A percentile compares a stretch with the other conserved stretches of the same genome.
These are phyloP conservation scores for Chlamydomonas reinhardtii DNA, from an alignment of 163 green algal genomes.

Conservation along the genomic window DNA sequence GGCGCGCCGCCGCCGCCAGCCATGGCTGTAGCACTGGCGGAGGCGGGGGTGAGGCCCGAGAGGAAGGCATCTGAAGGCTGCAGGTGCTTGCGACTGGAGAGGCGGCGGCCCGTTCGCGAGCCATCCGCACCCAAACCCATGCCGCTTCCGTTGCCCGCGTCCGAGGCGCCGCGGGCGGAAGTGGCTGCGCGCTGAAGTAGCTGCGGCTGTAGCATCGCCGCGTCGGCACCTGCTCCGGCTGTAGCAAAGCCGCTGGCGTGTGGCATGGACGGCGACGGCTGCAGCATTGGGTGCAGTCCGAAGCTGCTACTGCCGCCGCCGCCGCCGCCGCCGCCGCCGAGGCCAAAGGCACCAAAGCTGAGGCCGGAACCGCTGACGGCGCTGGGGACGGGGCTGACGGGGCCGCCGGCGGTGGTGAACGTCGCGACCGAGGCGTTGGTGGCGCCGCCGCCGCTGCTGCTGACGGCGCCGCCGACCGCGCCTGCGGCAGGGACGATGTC, in stretches of 20 bases:
- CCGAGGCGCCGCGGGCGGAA: too few species aligned
- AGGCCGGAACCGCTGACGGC: too few species aligned
- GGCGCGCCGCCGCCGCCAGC: not conserved
- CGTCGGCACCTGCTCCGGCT: too few species aligned
- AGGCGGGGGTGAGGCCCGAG: not conserved
- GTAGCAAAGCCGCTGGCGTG: not conserved
- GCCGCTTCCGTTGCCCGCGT: too few species aligned
- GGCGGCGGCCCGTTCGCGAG: not conserved
- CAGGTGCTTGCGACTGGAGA: slow-evolving; percentile 21
- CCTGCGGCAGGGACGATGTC: not conserved
- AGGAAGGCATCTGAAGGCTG: slow-evolving; percentile 40
- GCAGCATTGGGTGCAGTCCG: not conserved
- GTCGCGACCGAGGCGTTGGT: not conserved
- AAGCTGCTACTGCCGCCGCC: not conserved
- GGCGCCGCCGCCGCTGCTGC: not conserved
- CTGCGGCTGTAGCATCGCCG: too few species aligned
- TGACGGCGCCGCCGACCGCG: too few species aligned
- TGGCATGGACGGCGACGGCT: not conserved
- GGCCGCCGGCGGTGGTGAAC: not conserved
- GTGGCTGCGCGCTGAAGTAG: too few species aligned
- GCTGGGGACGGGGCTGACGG: too few species aligned
- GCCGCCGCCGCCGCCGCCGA: not conserved
- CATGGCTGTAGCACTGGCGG: not conserved
- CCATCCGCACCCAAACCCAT: too few species aligned
- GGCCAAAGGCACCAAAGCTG: too few species aligned